A percentile compares a stretch with the other conserved stretches of the same genome.
These are phyloP conservation scores for Citrus mangshanensis DNA, from an alignment of 345 rosid species.

Conservation along the genomic window DNA sequence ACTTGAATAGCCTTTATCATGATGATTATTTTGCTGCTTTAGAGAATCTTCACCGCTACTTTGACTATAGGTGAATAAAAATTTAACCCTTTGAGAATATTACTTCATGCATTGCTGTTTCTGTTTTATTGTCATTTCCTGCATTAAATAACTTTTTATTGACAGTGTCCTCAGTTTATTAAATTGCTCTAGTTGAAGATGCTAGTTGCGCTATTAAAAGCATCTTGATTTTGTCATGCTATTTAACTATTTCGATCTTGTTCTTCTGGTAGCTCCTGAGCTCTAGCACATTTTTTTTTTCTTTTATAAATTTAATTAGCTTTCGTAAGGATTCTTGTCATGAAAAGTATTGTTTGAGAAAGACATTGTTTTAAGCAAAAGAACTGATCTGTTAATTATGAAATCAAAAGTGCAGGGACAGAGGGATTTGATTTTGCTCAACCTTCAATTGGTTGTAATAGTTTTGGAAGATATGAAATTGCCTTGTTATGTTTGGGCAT, in stretches of 20 bases:
- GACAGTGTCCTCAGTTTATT: background rate
- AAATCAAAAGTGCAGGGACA: slow-evolving; percentile 86
- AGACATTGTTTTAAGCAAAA: slow-evolving; percentile 13
- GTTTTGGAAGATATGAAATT: slow-evolving; percentile 73
- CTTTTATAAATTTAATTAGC: background rate
- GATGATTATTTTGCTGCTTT: slow-evolving; percentile 89
- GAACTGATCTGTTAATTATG: slow-evolving; percentile 38
- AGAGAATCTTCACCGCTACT: slow-evolving; percentile 88
- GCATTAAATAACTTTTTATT: background rate
- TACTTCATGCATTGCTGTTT: background rate
- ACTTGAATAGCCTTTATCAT: slow-evolving; percentile 80
- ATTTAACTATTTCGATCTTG: background rate
- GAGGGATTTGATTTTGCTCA: slow-evolving; percentile 84
- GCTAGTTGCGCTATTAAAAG: background rate
- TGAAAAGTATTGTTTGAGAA: slow-evolving; percentile 1
- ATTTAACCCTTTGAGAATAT: background rate
- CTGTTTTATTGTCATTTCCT: background rate
- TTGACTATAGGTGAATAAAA: slow-evolving; percentile 82
- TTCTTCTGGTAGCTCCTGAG: background rate
- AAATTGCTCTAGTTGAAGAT: background rate
- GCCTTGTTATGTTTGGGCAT: slow-evolving; percentile 85
- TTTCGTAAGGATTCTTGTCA: slow-evolving; percentile 16
- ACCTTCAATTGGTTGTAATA: slow-evolving; percentile 49
- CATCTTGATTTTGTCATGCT: slow-evolving; percentile 1
- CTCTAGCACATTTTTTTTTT: background rate